phyloP scores from a whole-genome alignment of 805 yeast species.

The Kodamaea fukazawae region DNA sequence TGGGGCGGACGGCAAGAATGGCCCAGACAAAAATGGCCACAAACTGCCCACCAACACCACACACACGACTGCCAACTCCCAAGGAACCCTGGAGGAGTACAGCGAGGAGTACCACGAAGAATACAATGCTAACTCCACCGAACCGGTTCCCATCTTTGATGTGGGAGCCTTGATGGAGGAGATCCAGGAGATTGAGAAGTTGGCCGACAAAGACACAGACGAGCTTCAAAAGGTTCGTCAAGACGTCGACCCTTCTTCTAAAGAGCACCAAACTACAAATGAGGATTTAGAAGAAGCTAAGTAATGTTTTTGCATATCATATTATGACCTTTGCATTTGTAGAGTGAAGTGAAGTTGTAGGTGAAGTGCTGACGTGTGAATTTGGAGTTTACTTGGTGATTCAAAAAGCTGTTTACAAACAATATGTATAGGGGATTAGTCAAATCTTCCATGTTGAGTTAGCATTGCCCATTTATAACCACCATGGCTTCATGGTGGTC shows the following conservation, averaged over 20 bases:
- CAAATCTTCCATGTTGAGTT: no score
- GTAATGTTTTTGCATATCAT: slow-evolving; percentile 1
- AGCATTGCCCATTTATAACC: no score
- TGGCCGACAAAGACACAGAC: slow-evolving; percentile 22
- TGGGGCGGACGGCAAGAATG: slow-evolving; percentile 27
- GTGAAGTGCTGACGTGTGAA: no score
- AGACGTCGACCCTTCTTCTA: slow-evolving; percentile 13
- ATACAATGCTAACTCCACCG: slow-evolving; percentile 10
- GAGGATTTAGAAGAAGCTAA: slow-evolving; percentile 21
- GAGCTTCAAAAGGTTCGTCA: slow-evolving; percentile 16
- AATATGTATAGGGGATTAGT: no score
- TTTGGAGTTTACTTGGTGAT: no score
- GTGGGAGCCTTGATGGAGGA: slow-evolving; percentile 43
- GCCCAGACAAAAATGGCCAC: slow-evolving; percentile 14
- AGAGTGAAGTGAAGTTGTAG: no score
- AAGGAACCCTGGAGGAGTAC: slow-evolving; percentile 15
- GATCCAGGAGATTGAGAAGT: slow-evolving; percentile 42
- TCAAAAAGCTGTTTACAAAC: no score
- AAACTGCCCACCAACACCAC: neutral
- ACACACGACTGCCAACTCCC: neutral
- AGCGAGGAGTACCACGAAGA: slow-evolving; percentile 10
- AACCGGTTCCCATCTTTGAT: slow-evolving; percentile 38
- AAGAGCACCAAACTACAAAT: slow-evolving; percentile 10
- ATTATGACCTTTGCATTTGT: no score
- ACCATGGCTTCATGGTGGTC: no score